Evolutionary conservation across 805 yeast species (phyloP).

Genomic region (Starmera caribaea): DNA sequence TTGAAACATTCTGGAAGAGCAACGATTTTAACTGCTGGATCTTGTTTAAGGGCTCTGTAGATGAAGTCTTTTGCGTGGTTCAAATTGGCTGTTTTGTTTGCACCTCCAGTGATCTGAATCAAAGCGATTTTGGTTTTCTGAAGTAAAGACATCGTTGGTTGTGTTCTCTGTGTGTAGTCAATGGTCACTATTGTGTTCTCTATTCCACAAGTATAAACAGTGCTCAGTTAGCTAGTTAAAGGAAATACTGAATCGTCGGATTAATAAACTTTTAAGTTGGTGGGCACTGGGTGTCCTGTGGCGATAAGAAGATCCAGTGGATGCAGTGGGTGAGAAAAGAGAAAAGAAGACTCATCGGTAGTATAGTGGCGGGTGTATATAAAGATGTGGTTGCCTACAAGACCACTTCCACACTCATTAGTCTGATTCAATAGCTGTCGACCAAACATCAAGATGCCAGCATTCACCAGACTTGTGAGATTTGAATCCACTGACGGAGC

Average conservation of each 20-base stretch:
- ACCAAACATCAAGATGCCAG: neutral
- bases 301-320: no score
- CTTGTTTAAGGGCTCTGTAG: constrained; percentile 46
- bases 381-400: no score
- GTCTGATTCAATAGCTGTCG: no score
- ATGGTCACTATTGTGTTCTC: neutral
- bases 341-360: no score
- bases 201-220: neutral
- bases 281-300: no score
- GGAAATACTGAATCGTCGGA: no score
- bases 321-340: no score
- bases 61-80: constrained; percentile 55
- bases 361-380: no score
- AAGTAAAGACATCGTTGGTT: neutral
- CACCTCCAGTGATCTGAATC: constrained; percentile 62
- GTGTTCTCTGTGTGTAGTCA: neutral
- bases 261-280: no score
- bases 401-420: no score
- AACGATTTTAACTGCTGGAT: constrained; percentile 63
- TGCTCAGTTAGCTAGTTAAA: no score
- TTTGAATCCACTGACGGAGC: constrained; percentile 36
- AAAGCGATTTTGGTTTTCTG: constrained; percentile 55
- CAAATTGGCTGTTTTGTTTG: constrained; percentile 72
- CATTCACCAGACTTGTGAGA: constrained; percentile 25
- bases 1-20: constrained; percentile 95